phyloP scores from a whole-genome alignment of 305 asterid genomes.

The Solanum aculeatissimum region DNA sequence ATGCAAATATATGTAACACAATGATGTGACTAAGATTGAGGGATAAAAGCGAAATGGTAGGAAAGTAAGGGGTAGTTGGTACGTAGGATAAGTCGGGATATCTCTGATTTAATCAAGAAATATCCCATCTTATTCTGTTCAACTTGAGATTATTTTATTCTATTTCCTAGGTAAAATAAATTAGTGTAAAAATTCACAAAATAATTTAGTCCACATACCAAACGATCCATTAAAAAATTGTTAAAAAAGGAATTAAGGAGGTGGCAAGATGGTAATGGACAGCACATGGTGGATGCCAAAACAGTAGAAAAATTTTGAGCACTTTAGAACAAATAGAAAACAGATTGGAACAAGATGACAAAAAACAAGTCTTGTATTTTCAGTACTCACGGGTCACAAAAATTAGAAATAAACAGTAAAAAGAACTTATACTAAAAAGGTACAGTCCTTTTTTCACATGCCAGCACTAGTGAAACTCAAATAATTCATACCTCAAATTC shows the following conservation, averaged over 20 bases:
- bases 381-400: constrained; percentile 57
- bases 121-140: too few species aligned
- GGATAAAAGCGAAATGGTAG: background rate
- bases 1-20: background rate
- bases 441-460: constrained; percentile 22
- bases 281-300: constrained; percentile 32
- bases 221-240: background rate
- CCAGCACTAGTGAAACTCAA: constrained; percentile 21
- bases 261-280: constrained; percentile 14
- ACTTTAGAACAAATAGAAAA: constrained; percentile 8
- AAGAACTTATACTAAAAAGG: constrained; percentile 17
- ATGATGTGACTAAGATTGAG: background rate
- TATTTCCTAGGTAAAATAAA: too few species aligned
- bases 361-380: constrained; percentile 9
- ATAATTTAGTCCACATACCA: background rate
- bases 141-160: too few species aligned
- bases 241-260: background rate
- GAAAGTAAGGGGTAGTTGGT: background rate
- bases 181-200: too few species aligned
- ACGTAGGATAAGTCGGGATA: too few species aligned
- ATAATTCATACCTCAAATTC: constrained; percentile 18
- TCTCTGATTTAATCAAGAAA: too few species aligned
- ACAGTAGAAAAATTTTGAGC: background rate
- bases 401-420: constrained; percentile 20
- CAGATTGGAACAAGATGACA: constrained; percentile 50